Evolutionary conservation across 2,329 filamentous ascomycete species (phyloP), one percentile per base, ranked within the genome.

Genomic region (Eutypa lata): DNA sequence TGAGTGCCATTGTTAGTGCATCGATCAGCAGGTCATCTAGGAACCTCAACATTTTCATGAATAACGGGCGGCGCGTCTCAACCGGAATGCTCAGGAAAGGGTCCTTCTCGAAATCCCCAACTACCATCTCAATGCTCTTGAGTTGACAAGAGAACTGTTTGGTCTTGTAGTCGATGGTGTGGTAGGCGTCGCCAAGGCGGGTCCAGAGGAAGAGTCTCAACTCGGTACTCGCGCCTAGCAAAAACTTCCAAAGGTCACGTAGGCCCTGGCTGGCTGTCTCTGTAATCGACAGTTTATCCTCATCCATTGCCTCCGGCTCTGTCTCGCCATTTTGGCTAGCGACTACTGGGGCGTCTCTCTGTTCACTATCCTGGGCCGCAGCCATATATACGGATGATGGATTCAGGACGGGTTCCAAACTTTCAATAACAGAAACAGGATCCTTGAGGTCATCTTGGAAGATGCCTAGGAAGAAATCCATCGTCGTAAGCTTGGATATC

Each of bases 381-480:
- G 63, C 60, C 28, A 75, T 70, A 49, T 71, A 74, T 1, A 85
- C 82, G 0, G 84, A 78, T 4, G 79, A 74, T 0, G 89, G 86
- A 57, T 97, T 93, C 5, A 99, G 76, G 10, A 99, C 89, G 3
- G 94, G 94, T 65, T 99, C 94, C 35, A 99, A 75, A 26, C 87
- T 94, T 64, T 97, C 91, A 53, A 99, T 97, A 19, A 97, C 84
- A 5, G 87, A 81, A 13, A 93, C 82, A 0, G 93, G 90, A 60
- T 97, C 87, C 46, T 87, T 85, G 53, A 87, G 82, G 53, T 94
- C 88, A 37, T 91, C 86, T 54, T 90, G 88, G 67, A 97, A 97
- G 1, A 99, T 82, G 37, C 87, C 90, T 48, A 91, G 79, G 70
- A 99, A 97, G 69, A 97, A 97, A 65, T 97, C 93, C 83, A 96